These are phyloP conservation scores for Hirsutella thompsonii DNA, from an alignment of 2,329 filamentous ascomycete genomes.

Conservation along the genomic window DNA sequence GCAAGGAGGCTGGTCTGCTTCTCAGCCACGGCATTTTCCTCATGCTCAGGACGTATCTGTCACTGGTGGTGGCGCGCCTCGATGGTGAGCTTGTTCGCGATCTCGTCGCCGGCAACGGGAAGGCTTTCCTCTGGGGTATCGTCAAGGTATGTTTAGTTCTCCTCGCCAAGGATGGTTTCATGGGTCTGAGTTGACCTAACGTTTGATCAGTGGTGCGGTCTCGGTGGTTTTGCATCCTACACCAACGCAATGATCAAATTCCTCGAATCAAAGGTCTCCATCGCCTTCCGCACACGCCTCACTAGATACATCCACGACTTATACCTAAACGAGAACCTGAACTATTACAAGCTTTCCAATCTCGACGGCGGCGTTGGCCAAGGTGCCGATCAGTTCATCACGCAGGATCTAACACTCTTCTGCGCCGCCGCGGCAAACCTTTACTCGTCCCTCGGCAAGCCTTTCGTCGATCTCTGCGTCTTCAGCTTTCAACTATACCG, in stretches of 20 bases:
- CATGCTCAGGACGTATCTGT: slow-evolving; percentile 86
- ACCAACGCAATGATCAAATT: slow-evolving; percentile 99
- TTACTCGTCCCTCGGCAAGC: slow-evolving; percentile 96
- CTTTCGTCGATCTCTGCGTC: slow-evolving; percentile 89
- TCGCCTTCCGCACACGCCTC: slow-evolving; percentile 88
- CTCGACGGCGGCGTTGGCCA: slow-evolving; percentile 86
- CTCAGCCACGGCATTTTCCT: slow-evolving; percentile 83
- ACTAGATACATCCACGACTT: slow-evolving; percentile 96
- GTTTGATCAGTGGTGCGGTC: slow-evolving; percentile 61
- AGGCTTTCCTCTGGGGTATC: slow-evolving; percentile 76
- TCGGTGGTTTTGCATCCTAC: slow-evolving; percentile 88
- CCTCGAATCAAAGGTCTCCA: slow-evolving; percentile 93
- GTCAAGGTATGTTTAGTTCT: slow-evolving; percentile 43
- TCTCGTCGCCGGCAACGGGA: slow-evolving; percentile 87
- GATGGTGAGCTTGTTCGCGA: slow-evolving; percentile 96
- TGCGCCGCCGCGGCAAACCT: slow-evolving; percentile 84
- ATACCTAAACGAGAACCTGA: slow-evolving; percentile 87
- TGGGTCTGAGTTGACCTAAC: too few species aligned
- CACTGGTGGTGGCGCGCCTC: slow-evolving; percentile 78
- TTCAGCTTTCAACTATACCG: slow-evolving; percentile 97
- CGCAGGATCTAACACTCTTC: slow-evolving; percentile 90
- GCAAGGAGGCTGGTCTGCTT: slow-evolving; percentile 86
- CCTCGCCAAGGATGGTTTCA: too few species aligned
- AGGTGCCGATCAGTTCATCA: slow-evolving; percentile 92
- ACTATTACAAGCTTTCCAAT: slow-evolving; percentile 92